Conservation (phyloP, 306 rosid genomes). For the Psophocarpus tetragonolobus region DNA sequence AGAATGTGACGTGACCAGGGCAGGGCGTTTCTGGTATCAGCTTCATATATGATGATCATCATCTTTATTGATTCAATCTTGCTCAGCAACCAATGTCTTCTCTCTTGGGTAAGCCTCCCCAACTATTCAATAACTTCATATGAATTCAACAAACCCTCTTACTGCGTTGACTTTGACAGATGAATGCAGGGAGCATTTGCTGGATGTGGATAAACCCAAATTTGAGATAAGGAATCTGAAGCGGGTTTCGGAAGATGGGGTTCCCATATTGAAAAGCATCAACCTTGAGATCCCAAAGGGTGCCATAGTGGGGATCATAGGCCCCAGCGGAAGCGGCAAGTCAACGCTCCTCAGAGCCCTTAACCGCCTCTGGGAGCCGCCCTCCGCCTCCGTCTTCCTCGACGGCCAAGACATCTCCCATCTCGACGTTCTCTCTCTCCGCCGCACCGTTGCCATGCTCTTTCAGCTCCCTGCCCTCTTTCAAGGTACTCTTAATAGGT, state of each 20-base stretch:
- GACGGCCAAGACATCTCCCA: conserved; percentile 62
- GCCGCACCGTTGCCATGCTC: conserved; percentile 94
- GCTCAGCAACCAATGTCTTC: neutral
- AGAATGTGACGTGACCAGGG: neutral
- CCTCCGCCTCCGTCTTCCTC: conserved; percentile 59
- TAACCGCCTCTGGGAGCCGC: conserved; percentile 94
- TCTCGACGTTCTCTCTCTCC: conserved; percentile 77
- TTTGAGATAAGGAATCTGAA: conserved; percentile 58
- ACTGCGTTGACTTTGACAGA: conserved; percentile 19
- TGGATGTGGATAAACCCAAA: conserved; percentile 51
- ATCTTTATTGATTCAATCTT: neutral
- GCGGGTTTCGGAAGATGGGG: conserved; percentile 54
- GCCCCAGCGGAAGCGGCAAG: conserved; percentile 98
- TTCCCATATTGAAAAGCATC: conserved; percentile 59
- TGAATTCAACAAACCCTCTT: neutral
- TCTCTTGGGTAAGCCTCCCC: neutral
- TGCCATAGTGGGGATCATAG: conserved; percentile 69
- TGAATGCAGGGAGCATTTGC: conserved; percentile 50
- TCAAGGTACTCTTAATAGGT: no score
- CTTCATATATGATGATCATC: neutral
- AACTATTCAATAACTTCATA: no score
- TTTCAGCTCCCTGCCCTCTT: conserved; percentile 94
- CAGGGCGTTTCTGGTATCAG: conserved; percentile 10
- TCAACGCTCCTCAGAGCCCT: conserved; percentile 77
- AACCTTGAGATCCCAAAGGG: conserved; percentile 66